Base-by-base conservation (phyloP, 2,329 filamentous ascomycete genomes). In the Alternaria sp. region DNA sequence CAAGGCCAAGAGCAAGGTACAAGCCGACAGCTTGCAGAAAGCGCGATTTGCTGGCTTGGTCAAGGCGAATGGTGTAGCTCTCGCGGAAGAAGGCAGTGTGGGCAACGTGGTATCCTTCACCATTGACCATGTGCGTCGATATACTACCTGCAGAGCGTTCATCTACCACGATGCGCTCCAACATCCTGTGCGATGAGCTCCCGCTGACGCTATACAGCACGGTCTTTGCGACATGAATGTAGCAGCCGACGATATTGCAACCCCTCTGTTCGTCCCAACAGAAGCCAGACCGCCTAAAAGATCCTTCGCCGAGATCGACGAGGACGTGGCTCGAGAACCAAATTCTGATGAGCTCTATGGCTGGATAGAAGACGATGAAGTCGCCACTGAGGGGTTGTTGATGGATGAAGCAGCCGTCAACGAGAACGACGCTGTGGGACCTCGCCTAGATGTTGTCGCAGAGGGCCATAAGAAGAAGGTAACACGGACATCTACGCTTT, bases 341-440 rank as follows among this genome's bases (percentile, higher is more conserved):
- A 83, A 84, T 15, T 81, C 79, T 19, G 89, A 90, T 62, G 90
- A 92, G 66, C 88, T 91, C 71, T 92, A 92, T 72, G 90, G 89
- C 13, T 93, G 90, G 90, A 86, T 86, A 43, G 87, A 91, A 56
- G 89, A 90, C 60, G 85, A 86, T 59, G 84, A 85, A 54, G 81
- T 83, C 32, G 77, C 79, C 12, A 77, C 79, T 30, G 81, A 82
- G 64, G 81, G 80, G 26, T 65, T 80, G 3, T 52, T 81, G 56
- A 72, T 81, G 50, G 70, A 77, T 49, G 79, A 79, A 62, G 61
- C 63, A 63, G 61, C 68, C 25, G 59, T 63, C 32, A 50, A 57
- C 5, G 58, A 67, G 51, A 62, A 66, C 32, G 54, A 69, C 26
- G 47, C 55, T 62, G 63, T 65, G 70, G 60, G 50, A 65, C 57